Evolutionary conservation across 192 early-diverging fungal species (phyloP).

Genomic region (Backusella tarrabulga): DNA sequence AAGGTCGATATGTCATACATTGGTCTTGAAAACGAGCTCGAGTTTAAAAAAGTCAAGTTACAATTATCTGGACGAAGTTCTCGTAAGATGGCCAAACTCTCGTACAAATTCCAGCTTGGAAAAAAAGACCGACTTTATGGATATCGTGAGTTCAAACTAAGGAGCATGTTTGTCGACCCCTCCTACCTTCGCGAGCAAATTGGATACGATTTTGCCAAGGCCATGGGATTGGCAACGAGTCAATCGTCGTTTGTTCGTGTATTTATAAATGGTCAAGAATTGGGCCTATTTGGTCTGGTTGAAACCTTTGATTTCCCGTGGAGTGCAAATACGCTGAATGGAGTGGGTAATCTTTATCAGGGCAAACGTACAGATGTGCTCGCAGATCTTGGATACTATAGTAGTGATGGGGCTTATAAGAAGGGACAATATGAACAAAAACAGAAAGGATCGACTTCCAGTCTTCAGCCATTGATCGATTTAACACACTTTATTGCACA

Average conservation of each 20-base stretch:
- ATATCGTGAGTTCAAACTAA: not conserved
- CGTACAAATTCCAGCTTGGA: not conserved
- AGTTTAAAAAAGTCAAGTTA: not conserved
- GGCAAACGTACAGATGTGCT: not conserved
- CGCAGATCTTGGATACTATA: not conserved
- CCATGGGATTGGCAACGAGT: not conserved
- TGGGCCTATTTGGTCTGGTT: constrained; percentile 3
- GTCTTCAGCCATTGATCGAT: not conserved
- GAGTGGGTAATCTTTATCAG: not conserved
- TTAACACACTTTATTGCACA: not conserved
- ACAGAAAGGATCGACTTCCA: not conserved
- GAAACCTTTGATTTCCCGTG: not conserved
- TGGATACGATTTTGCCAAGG: not conserved
- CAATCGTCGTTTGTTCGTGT: not conserved
- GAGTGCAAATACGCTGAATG: not conserved
- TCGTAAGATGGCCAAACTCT: not conserved
- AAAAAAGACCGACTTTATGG: not conserved
- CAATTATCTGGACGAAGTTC: not conserved
- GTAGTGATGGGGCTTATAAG: not conserved
- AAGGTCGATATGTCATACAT: not conserved
- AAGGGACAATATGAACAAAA: not conserved
- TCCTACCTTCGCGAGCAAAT: not conserved
- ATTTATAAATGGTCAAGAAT: not conserved
- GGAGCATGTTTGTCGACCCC: not conserved
- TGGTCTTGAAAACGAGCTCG: not conserved